Percentiles rank a stretch among this genome's conserved stretches.
These are phyloP conservation scores for Colletotrichum spinosum DNA, from an alignment of 2,329 filamentous ascomycete species.

Conservation along the genomic window DNA sequence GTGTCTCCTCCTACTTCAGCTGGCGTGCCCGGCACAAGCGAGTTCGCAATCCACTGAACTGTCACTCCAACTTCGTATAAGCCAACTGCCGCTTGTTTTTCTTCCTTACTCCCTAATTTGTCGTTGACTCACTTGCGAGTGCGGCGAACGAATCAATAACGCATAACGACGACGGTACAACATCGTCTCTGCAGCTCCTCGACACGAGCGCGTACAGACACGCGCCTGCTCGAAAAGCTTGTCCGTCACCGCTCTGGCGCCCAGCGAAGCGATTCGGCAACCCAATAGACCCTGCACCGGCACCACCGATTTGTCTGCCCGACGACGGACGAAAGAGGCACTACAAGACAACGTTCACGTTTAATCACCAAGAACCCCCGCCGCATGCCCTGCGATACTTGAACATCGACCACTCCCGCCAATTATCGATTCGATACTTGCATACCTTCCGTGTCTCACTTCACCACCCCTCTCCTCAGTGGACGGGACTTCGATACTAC, in stretches of 20 bases:
- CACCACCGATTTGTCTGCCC: not conserved
- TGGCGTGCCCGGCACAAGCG: slow-evolving; percentile 4
- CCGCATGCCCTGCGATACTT: slow-evolving; percentile 5
- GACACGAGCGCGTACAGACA: slow-evolving; percentile 16
- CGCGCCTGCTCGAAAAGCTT: slow-evolving; percentile 1
- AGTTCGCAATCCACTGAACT: slow-evolving; percentile 5
- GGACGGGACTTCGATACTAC: slow-evolving; percentile 19
- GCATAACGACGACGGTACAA: slow-evolving; percentile 14
- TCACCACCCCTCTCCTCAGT: slow-evolving; percentile 14
- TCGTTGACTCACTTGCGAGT: slow-evolving; percentile 9
- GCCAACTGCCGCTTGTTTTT: slow-evolving; percentile 4
- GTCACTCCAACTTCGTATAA: slow-evolving; percentile 20
- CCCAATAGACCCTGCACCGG: slow-evolving; percentile 8
- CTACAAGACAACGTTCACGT: slow-evolving; percentile 2
- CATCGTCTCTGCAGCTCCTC: slow-evolving; percentile 15
- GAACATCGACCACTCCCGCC: slow-evolving; percentile 1
- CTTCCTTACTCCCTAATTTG: slow-evolving; percentile 21
- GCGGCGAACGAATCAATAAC: slow-evolving; percentile 22
- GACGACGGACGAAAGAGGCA: slow-evolving; percentile 1
- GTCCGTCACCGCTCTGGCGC: slow-evolving; percentile 23
- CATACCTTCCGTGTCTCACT: slow-evolving; percentile 21
- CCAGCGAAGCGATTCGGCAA: no score
- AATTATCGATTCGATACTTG: not conserved
- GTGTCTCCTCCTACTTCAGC: not conserved
- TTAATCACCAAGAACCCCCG: not conserved